Percentiles rank a stretch among this genome's conserved stretches.
Conservation (phyloP, 257 asterid species). For the Osmanthus fragrans region DNA sequence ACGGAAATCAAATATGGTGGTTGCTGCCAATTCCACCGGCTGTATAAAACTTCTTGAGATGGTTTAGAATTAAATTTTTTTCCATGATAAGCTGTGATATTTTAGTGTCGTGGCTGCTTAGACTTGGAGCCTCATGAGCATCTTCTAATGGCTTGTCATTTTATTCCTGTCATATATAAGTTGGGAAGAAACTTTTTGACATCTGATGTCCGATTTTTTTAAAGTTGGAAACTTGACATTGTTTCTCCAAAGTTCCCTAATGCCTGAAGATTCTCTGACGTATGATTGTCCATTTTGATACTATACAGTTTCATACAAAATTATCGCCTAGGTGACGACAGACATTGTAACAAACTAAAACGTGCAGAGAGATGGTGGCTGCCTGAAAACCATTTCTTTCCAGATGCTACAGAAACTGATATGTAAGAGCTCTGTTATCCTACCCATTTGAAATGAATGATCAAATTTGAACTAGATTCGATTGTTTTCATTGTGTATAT, state of each 20-base stretch:
- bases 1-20: constrained; percentile 67
- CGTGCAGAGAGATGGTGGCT: neutral
- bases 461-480: neutral
- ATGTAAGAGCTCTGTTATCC: neutral
- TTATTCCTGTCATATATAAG: too few relatives aligned
- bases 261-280: neutral
- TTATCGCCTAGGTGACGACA: too few relatives aligned
- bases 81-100: constrained; percentile 15
- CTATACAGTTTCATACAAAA: too few relatives aligned
- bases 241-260: neutral
- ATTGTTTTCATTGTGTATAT: constrained; percentile 7
- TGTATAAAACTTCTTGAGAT: constrained; percentile 55
- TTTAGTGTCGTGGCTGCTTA: neutral
- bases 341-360: neutral
- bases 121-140: too few relatives aligned
- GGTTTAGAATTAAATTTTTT: constrained; percentile 40
- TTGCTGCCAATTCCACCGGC: constrained; percentile 85
- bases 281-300: too few relatives aligned
- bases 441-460: constrained; percentile 16
- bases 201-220: too few relatives aligned
- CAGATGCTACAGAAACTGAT: neutral
- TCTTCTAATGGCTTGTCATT: too few relatives aligned
- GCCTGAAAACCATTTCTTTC: neutral
- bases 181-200: too few relatives aligned
- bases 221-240: neutral